These are phyloP conservation scores for Amauroascus verrucosus DNA, from an alignment of 2,329 filamentous ascomycete genomes.

Conservation along the genomic window DNA sequence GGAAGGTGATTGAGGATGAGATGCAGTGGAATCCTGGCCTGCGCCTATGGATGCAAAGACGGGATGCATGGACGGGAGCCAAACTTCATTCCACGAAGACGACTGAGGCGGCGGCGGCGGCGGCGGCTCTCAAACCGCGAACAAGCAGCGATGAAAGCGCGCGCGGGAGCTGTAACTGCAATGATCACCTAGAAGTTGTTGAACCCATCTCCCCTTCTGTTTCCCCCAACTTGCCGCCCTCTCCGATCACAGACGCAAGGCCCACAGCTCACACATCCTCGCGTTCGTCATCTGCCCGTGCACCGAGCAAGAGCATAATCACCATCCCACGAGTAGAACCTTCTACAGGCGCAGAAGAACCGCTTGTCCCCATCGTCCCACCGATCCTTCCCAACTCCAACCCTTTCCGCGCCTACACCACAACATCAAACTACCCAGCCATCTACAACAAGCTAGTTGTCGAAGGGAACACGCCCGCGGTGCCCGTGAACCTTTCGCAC, in stretches of 20 bases:
- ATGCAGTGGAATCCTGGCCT: constrained; percentile 71
- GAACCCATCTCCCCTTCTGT: neutral
- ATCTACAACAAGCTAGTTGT: constrained; percentile 86
- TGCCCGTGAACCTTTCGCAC: constrained; percentile 77
- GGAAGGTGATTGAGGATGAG: constrained; percentile 52
- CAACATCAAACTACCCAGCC: constrained; percentile 60
- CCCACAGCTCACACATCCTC: neutral
- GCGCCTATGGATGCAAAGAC: constrained; percentile 63
- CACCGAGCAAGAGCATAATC: neutral
- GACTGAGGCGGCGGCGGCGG: constrained; percentile 25
- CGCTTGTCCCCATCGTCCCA: constrained; percentile 61
- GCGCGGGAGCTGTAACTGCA: constrained; percentile 11
- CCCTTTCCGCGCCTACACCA: constrained; percentile 67
- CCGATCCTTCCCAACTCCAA: constrained; percentile 65
- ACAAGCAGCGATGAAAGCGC: constrained; percentile 16
- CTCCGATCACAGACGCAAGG: constrained; percentile 23
- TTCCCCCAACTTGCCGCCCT: constrained; percentile 1
- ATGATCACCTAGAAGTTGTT: constrained; percentile 10
- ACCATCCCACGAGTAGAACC: constrained; percentile 15
- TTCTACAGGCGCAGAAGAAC: constrained; percentile 32
- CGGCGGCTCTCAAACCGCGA: constrained; percentile 35
- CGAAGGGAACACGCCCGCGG: constrained; percentile 67
- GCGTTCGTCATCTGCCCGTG: neutral
- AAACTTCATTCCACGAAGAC: constrained; percentile 17
- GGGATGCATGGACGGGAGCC: constrained; percentile 80